Conservation (phyloP, 1,284 basidiomycete genomes). For the Apiotrichum gracile region DNA sequence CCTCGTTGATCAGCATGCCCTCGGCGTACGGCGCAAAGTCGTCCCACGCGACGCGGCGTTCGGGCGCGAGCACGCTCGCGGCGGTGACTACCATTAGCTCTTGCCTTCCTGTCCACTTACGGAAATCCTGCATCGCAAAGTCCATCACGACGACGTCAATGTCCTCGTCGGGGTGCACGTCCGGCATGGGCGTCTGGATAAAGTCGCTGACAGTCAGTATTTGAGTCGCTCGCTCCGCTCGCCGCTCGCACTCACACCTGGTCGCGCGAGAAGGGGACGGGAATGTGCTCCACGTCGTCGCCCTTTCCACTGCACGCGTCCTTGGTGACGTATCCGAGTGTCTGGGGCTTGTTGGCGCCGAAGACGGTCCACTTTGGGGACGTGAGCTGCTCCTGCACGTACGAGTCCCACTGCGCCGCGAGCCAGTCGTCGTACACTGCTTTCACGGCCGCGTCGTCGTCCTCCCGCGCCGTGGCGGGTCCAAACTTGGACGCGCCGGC, state of each 20-base stretch:
- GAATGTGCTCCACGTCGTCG: conserved; percentile 46
- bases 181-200: conserved; percentile 34
- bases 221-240: too few species aligned
- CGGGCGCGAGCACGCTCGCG: conserved; percentile 35
- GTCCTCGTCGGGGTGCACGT: conserved; percentile 28
- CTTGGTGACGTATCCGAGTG: conserved; percentile 42
- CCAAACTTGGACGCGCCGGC: conserved; percentile 40
- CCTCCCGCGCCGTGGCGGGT: conserved; percentile 17
- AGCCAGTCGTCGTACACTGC: conserved; percentile 25
- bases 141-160: conserved; percentile 46
- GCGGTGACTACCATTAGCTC: conserved; percentile 26
- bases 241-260: conserved; percentile 10
- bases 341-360: conserved; percentile 17
- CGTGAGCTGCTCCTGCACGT: conserved; percentile 6
- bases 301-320: conserved; percentile 39
- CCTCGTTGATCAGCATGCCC: conserved; percentile 31
- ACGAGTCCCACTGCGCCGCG: conserved; percentile 24
- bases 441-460: conserved; percentile 23
- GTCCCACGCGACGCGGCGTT: conserved; percentile 17
- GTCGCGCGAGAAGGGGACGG: conserved; percentile 19
- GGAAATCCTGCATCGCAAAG: conserved; percentile 44
- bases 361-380: background rate
- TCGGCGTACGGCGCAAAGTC: conserved; percentile 40
- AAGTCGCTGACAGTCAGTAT: conserved; percentile 30
- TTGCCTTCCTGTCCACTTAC: conserved; percentile 21